phyloP scores from a whole-genome alignment of 208 protist genomes.

The Lotmaria passim region DNA sequence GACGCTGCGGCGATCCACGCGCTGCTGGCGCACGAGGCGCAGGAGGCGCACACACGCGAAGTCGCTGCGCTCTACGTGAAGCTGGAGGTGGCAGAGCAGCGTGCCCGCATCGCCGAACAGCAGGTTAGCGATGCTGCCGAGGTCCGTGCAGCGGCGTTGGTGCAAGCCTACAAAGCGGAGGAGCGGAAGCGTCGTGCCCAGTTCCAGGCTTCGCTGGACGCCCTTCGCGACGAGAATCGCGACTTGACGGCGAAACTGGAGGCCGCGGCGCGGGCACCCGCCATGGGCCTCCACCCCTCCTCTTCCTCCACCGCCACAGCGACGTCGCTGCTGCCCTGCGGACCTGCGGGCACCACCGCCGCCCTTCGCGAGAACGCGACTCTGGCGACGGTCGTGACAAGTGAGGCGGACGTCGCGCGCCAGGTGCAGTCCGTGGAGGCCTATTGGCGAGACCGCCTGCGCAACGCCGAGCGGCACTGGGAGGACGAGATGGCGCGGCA shows the following conservation, averaged over 20 bases:
- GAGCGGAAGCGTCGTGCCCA: slow-evolving; percentile 43
- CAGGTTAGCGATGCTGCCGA: slow-evolving; percentile 33
- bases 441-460: slow-evolving; percentile 61
- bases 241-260: slow-evolving; percentile 45
- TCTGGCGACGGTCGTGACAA: slow-evolving; percentile 4
- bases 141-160: slow-evolving; percentile 25
- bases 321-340: neutral
- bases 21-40: slow-evolving; percentile 22
- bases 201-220: slow-evolving; percentile 55
- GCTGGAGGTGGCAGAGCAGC: slow-evolving; percentile 34
- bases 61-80: slow-evolving; percentile 38
- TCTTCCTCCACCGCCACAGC: neutral
- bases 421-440: slow-evolving; percentile 51
- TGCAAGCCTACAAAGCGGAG: slow-evolving; percentile 39
- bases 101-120: slow-evolving; percentile 25
- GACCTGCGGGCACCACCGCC: neutral
- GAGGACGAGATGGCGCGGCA: slow-evolving; percentile 41
- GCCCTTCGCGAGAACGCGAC: too few relatives aligned
- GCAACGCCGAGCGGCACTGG: slow-evolving; percentile 46
- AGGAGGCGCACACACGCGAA: slow-evolving; percentile 39
- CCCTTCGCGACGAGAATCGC: slow-evolving; percentile 53
- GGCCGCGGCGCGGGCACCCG: slow-evolving; percentile 22
- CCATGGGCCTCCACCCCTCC: slow-evolving; percentile 18
- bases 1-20: neutral
- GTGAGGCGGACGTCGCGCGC: slow-evolving; percentile 42